A percentile compares a stretch with the other conserved stretches of the same genome.
Evolutionary conservation across 2,329 filamentous ascomycete genomes (phyloP).

Genomic region (Trichophyton simii): DNA sequence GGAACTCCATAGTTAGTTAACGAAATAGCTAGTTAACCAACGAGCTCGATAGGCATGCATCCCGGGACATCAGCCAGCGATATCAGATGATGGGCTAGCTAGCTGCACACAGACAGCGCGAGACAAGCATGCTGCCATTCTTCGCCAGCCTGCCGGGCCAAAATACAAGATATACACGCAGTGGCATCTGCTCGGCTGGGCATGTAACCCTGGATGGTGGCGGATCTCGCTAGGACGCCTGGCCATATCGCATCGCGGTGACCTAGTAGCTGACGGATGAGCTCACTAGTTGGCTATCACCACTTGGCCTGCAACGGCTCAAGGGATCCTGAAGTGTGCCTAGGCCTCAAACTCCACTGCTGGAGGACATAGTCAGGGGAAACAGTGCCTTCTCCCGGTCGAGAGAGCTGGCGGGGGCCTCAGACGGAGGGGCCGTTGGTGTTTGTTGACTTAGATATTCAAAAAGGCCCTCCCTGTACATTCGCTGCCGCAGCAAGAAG

Average conservation of each 20-base stretch:
- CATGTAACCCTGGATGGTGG: background rate
- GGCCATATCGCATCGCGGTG: background rate
- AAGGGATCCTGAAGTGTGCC: background rate
- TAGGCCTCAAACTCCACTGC: too few relatives aligned
- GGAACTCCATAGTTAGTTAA: too few relatives aligned
- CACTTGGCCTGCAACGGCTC: background rate
- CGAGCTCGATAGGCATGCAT: too few relatives aligned
- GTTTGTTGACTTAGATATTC: background rate
- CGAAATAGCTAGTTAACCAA: too few relatives aligned
- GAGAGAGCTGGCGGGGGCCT: too few relatives aligned
- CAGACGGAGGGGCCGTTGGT: background rate
- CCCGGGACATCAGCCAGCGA: background rate
- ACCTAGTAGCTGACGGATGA: background rate
- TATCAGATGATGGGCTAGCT: background rate
- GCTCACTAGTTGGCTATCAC: too few relatives aligned
- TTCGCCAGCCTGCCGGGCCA: background rate
- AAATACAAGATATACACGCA: background rate
- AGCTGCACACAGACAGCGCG: background rate
- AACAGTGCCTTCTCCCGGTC: too few relatives aligned
- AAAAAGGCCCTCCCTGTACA: too few relatives aligned
- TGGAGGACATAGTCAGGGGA: too few relatives aligned
- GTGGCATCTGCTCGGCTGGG: background rate
- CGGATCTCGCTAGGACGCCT: background rate
- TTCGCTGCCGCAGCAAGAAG: too few relatives aligned
- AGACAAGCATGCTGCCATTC: background rate